phyloP scores from a whole-genome alignment of 2,329 filamentous ascomycete species.

The Ascochyta lentis region DNA sequence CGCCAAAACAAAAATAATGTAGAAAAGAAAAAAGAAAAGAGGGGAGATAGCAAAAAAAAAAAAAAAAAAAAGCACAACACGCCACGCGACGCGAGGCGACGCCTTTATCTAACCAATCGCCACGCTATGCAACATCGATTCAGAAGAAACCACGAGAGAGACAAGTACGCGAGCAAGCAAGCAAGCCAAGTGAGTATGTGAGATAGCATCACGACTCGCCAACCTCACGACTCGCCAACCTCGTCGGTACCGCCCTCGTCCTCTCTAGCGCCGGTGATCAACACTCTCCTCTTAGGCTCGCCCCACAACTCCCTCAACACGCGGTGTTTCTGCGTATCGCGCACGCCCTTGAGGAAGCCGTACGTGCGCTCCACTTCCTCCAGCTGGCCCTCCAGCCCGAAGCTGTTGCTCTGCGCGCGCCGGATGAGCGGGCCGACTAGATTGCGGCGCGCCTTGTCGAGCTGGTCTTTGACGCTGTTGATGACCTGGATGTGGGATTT shows the following conservation, averaged over 20 bases:
- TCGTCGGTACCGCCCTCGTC: conserved; percentile 14
- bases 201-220: too few species aligned
- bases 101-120: background rate
- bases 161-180: too few species aligned
- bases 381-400: conserved; percentile 86
- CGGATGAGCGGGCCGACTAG: conserved; percentile 84
- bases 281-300: conserved; percentile 38
- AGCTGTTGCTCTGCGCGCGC: conserved; percentile 69
- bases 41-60: background rate
- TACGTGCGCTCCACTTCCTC: conserved; percentile 80
- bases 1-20: too few species aligned
- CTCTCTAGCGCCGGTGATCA: conserved; percentile 31
- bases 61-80: background rate
- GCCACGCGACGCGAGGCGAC: background rate
- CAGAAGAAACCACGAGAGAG: too few species aligned
- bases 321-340: conserved; percentile 81
- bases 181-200: too few species aligned
- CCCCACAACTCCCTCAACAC: conserved; percentile 76
- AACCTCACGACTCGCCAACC: too few species aligned
- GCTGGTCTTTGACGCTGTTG: conserved; percentile 80
- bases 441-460: conserved; percentile 83
- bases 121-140: too few species aligned
- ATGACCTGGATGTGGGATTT: conserved; percentile 87
- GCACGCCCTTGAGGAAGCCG: conserved; percentile 74
- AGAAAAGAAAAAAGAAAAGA: too few species aligned